Base-by-base conservation (phyloP, 192 early-diverging fungal genomes). In the Coemansia sp. region DNA sequence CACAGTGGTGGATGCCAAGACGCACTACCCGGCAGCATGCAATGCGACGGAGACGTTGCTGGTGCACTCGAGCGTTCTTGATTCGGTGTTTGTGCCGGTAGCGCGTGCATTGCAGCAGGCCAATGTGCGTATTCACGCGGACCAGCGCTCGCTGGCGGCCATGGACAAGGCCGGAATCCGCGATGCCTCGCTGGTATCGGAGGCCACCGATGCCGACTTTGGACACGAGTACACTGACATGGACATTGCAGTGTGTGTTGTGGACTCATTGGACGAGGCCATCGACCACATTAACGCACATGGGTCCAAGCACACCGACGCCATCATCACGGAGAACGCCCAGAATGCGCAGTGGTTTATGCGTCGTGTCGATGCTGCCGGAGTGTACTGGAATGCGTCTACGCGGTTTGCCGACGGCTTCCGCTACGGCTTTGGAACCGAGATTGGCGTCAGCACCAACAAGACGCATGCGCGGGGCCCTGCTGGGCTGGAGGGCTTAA, bases 381-480 rank as follows among this genome's bases (percentile, higher is more conserved):
- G 94, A 13, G 93, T 94, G 20, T 99, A 91, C 75, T 96, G 91
- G 91, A 99, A 99, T 64, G 94, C 94, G 5, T 87, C 84, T 55
- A 96, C 93, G 16, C 80, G 96, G 15, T 97, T 98, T 79, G 92
- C 96, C 31, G 96, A 98, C 68, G 96, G 96, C 6, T 98, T 98
- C 86, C 84, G 94, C 50, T 97, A 95, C 76, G 96, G 96, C 14
- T 98, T 98, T 80, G 96, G 96, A 26, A 89, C 96, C 0, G 96
- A 98, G 74, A 93, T 98, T 56, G 96, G 96, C 21, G 92, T 91
- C 23, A 92, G 89, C 61, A 99, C 97, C 50, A 99, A 99, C 82
- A 99, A 99, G 76, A 97, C 94, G 1, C 97, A 99, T 67, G 97
- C 97, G 9, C 85, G 97, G 50, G 97, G 97, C 3, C 97, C 97